A percentile compares a stretch with the other conserved stretches of the same genome.
These are phyloP conservation scores for Sergeia podlipaevii DNA, from an alignment of 208 protist species.

Conservation along the genomic window DNA sequence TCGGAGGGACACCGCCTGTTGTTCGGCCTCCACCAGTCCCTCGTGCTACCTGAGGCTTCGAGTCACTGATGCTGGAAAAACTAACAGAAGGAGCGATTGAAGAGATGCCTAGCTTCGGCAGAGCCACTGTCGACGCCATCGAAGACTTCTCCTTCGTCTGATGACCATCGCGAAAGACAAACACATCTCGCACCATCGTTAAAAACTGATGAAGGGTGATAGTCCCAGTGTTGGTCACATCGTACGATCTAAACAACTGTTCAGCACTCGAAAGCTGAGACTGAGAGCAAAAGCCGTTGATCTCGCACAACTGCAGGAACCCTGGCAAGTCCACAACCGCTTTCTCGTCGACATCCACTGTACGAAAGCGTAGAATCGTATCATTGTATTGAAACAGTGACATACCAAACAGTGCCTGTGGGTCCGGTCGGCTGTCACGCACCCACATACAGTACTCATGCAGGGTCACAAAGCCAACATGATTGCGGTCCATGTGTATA, in stretches of 20 bases:
- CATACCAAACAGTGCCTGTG: conserved; percentile 29
- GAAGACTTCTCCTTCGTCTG: conserved; percentile 2
- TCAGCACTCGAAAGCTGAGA: too few species aligned
- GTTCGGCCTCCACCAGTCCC: too few species aligned
- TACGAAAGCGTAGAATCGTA: conserved; percentile 32
- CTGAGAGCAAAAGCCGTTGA: conserved; percentile 26
- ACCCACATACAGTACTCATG: conserved; percentile 34
- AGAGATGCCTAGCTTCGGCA: too few species aligned
- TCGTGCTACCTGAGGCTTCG: too few species aligned
- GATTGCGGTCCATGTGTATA: conserved; percentile 20
- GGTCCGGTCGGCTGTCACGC: conserved; percentile 13
- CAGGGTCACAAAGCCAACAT: conserved; percentile 32
- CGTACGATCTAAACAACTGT: conserved; percentile 29
- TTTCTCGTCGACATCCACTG: conserved; percentile 11
- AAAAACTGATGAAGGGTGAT: conserved; percentile 33
- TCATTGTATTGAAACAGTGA: conserved; percentile 31
- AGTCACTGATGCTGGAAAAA: too few species aligned
- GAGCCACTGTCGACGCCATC: too few species aligned
- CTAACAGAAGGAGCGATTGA: too few species aligned
- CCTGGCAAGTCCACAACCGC: conserved; percentile 11
- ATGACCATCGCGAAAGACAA: neutral
- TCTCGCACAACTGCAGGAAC: conserved; percentile 28
- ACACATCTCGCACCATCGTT: neutral
- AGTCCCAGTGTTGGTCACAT: conserved; percentile 14
- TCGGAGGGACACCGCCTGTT: too few species aligned